These are phyloP conservation scores for Globisporangium uncinulatum DNA, from an alignment of 352 stramenopile genomes.

Conservation along the genomic window DNA sequence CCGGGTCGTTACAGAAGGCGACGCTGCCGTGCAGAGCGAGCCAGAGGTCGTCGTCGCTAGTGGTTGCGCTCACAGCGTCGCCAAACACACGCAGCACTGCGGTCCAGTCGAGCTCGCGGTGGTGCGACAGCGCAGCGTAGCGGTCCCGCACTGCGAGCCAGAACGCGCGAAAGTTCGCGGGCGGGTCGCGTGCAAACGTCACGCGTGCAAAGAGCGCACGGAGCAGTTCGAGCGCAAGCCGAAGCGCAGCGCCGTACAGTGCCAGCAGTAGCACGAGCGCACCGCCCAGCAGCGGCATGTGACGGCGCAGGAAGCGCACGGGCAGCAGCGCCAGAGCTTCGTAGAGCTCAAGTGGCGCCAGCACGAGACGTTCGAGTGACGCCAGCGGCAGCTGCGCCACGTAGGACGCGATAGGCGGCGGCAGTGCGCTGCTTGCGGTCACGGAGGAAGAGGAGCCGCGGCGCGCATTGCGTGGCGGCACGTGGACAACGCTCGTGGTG, in stretches of 20 bases:
- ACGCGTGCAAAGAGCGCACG: conserved; percentile 64
- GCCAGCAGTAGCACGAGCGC: conserved; percentile 76
- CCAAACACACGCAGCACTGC: conserved; percentile 72
- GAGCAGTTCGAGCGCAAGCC: conserved; percentile 55
- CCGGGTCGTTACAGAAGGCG: conserved; percentile 61
- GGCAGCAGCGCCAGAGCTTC: conserved; percentile 70
- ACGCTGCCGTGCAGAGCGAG: conserved; percentile 72
- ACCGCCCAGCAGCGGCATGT: conserved; percentile 67
- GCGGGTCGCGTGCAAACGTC: conserved; percentile 57
- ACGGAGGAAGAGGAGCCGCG: background rate
- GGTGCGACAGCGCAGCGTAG: conserved; percentile 52
- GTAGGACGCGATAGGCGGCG: background rate
- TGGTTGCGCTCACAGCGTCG: conserved; percentile 45
- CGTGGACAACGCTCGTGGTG: too few species aligned
- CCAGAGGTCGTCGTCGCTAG: conserved; percentile 78
- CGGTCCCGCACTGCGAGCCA: conserved; percentile 62
- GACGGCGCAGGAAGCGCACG: conserved; percentile 65
- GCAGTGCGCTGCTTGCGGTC: background rate
- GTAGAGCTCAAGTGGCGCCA: conserved; percentile 70
- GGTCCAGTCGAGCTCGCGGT: conserved; percentile 45
- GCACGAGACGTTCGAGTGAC: conserved; percentile 46
- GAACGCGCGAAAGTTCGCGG: conserved; percentile 68
- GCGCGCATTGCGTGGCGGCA: too few species aligned
- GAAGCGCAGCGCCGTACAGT: conserved; percentile 64
- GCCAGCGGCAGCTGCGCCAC: conserved; percentile 24